phyloP scores from a whole-genome alignment of 805 yeast genomes.

The Candida succiphila region DNA sequence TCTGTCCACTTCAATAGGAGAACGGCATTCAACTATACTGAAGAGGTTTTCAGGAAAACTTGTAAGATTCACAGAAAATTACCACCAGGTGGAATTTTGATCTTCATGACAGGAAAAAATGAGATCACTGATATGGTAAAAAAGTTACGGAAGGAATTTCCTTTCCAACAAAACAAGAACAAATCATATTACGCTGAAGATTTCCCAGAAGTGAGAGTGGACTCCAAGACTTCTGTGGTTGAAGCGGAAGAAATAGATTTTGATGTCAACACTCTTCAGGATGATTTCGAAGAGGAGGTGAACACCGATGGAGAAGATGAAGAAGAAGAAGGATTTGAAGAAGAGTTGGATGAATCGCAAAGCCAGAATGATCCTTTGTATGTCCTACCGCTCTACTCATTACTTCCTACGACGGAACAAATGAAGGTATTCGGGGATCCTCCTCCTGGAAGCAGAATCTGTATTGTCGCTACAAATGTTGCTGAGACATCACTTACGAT shows the following conservation, averaged over 20 bases:
- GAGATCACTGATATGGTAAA: conserved; percentile 77
- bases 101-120: conserved; percentile 90
- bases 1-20: conserved; percentile 80
- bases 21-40: conserved; percentile 71
- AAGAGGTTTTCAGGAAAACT: conserved; percentile 77
- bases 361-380: conserved; percentile 70
- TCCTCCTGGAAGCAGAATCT: conserved; percentile 76
- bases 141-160: conserved; percentile 58
- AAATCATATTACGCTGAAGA: conserved; percentile 5
- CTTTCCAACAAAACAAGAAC: conserved; percentile 27
- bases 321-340: conserved; percentile 64
- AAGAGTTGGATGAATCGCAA: conserved; percentile 60
- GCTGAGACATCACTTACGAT: conserved; percentile 97
- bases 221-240: conserved; percentile 41
- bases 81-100: conserved; percentile 90
- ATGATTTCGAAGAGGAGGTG: conserved; percentile 32
- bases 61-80: conserved; percentile 76
- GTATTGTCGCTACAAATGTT: conserved; percentile 93
- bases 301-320: conserved; percentile 45
- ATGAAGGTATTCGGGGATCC: conserved; percentile 84
- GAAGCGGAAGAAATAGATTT: conserved; percentile 89
- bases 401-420: conserved; percentile 90
- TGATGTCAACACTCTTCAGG: conserved; percentile 27
- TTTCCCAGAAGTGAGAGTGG: conserved; percentile 24
- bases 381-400: conserved; percentile 86